Percentiles rank a stretch among this genome's conserved stretches.
These are phyloP conservation scores for Penicillium paradoxum DNA, from an alignment of 495 filamentous ascomycete species.

Conservation along the genomic window DNA sequence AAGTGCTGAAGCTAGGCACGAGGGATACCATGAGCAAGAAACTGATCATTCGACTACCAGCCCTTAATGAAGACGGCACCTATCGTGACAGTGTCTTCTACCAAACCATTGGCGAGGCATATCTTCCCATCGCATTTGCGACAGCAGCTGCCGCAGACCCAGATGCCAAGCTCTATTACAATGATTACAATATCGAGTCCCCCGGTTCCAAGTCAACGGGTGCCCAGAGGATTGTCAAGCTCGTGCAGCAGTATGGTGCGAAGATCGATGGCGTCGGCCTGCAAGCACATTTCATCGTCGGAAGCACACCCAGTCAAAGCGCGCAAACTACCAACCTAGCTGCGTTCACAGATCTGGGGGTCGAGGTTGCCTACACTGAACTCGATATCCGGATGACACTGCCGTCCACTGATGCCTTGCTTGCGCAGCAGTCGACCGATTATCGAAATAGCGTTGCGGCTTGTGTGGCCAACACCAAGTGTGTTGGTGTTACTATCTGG, in stretches of 20 bases:
- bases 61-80: slow-evolving; percentile 44
- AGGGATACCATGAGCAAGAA: not conserved
- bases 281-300: slow-evolving; percentile 58
- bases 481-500: slow-evolving; percentile 68
- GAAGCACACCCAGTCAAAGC: slow-evolving; percentile 43
- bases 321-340: slow-evolving; percentile 46
- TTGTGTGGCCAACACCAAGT: slow-evolving; percentile 52
- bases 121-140: slow-evolving; percentile 42
- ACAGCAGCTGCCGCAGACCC: slow-evolving; percentile 47
- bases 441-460: slow-evolving; percentile 55
- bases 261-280: slow-evolving; percentile 63
- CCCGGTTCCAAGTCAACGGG: slow-evolving; percentile 44
- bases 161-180: slow-evolving; percentile 57
- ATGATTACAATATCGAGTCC: slow-evolving; percentile 62
- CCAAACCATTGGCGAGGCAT: slow-evolving; percentile 38
- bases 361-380: slow-evolving; percentile 60
- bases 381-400: slow-evolving; percentile 53
- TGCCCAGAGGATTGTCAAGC: slow-evolving; percentile 47
- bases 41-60: slow-evolving; percentile 7
- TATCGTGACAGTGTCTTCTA: slow-evolving; percentile 42
- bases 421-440: slow-evolving; percentile 52
- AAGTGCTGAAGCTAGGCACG: not conserved
- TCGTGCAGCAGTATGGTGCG: slow-evolving; percentile 46
- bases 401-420: slow-evolving; percentile 42
- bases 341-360: slow-evolving; percentile 44